Evolutionary conservation across 2,329 filamentous ascomycete genomes (phyloP).

Genomic region (Fonsecaea nubica): DNA sequence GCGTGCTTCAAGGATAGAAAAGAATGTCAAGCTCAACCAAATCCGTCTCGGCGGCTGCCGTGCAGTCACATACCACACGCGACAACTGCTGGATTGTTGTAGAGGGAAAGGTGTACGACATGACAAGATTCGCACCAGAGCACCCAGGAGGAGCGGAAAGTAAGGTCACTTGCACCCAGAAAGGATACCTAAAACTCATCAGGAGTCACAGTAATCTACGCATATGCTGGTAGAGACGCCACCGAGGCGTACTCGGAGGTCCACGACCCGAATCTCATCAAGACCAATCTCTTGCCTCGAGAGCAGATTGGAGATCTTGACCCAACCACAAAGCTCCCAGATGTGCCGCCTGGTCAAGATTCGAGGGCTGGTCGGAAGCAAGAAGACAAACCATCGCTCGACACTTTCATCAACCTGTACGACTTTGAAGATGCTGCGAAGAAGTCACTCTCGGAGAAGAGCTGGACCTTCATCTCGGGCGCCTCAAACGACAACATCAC

Average conservation of each 20-base stretch:
- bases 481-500: constrained; percentile 38
- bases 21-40: constrained; percentile 6
- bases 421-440: constrained; percentile 36
- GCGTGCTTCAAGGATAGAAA: not conserved
- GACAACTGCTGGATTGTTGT: constrained; percentile 71
- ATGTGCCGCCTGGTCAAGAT: constrained; percentile 9
- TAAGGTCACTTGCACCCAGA: not conserved
- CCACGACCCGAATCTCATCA: constrained; percentile 49
- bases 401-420: constrained; percentile 33
- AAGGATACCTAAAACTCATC: not conserved
- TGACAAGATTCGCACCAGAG: constrained; percentile 68
- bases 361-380: constrained; percentile 6
- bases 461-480: constrained; percentile 42
- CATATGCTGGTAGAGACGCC: constrained; percentile 55
- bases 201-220: constrained; percentile 46
- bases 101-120: constrained; percentile 71
- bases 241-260: constrained; percentile 54
- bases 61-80: constrained; percentile 52
- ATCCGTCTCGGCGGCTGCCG: constrained; percentile 17
- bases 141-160: constrained; percentile 63
- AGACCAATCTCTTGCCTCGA: constrained; percentile 45
- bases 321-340: constrained; percentile 17
- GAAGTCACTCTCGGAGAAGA: constrained; percentile 37
- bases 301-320: constrained; percentile 26
- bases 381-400: constrained; percentile 37